Evolutionary conservation across 371 early-diverging fungal genomes (phyloP).

Genomic region (Syncephalis plumigaleata): DNA sequence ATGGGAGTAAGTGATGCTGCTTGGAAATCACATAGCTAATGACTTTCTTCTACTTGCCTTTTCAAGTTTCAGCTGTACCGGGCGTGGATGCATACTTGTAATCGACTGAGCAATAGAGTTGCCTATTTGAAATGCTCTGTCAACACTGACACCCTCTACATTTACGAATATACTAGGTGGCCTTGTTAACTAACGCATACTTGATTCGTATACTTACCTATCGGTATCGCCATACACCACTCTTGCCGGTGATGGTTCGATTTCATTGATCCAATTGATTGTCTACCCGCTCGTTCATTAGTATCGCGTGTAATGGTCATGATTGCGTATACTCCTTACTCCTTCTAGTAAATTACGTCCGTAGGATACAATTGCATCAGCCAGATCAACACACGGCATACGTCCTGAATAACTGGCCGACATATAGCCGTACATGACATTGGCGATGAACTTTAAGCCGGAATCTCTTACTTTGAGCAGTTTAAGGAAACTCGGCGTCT

Average conservation of each 20-base stretch:
- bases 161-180: conserved; percentile 54
- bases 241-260: conserved; percentile 46
- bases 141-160: conserved; percentile 42
- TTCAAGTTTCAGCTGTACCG: conserved; percentile 79
- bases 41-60: conserved; percentile 23
- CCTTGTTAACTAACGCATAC: not conserved
- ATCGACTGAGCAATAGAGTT: conserved; percentile 55
- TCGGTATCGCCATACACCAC: conserved; percentile 92
- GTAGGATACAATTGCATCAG: conserved; percentile 76
- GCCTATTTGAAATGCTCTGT: conserved; percentile 61
- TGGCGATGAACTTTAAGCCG: conserved; percentile 73
- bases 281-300: conserved; percentile 21
- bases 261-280: conserved; percentile 40
- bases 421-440: conserved; percentile 84
- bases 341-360: conserved; percentile 67
- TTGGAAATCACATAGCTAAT: not conserved
- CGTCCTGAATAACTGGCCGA: conserved; percentile 72
- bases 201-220: conserved; percentile 8
- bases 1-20: not conserved
- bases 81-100: conserved; percentile 49
- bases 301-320: not conserved
- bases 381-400: conserved; percentile 81
- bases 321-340: conserved; percentile 9
- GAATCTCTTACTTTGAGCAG: conserved; percentile 64
- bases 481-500: too few species aligned